Evolutionary conservation across 306 rosid species (phyloP), one percentile per base, ranked within the genome.

Genomic region (Prunus padus): DNA sequence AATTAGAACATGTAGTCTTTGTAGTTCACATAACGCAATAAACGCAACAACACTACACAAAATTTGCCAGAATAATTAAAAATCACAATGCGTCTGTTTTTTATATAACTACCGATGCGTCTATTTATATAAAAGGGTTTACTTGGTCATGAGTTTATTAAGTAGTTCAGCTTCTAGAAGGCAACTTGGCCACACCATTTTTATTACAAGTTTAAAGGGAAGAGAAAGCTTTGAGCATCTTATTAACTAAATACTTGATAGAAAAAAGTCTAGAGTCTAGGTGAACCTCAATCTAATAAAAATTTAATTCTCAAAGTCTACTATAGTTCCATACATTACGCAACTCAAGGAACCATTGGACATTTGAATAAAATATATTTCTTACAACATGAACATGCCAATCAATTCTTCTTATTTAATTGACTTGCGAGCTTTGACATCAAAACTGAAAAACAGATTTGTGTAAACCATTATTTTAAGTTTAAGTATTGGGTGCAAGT

Each of bases 101-200:
- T 50, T 25, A 25, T 37, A 71, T 62, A 7, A 62, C 45, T 22
- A 54, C 37, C 6, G 42, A 23, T 37, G 63, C 25, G 40, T 33
- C 40, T 33, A 33, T 33, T 33, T 33, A 33, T 37, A 37, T 37
- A 37, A 2, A 56, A 9, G 42, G 67, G 56, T 60, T 60, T 46
- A 44, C 68, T 59, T 72, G 76, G 66, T 37, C 67, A 57, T 56
- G 55, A 55, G 54, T 56, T 72, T 1, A 11, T 8, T n/a, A 23
- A 40, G 23, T 40, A 72, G 25, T 40, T 72, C 51, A 40, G 20
- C 23, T 18, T 28, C 23, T 65, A 42, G 51, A 65, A 37, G 52
- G 30, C 10, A 67, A 4, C 49, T 19, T 16, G 45, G 31, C 33
- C 37, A 25, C 28, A 44, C 30, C 2, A 0, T 4, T 37, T 9